Conservation (phyloP, 2,329 filamentous ascomycete species). For the Aspergillus ruber region DNA sequence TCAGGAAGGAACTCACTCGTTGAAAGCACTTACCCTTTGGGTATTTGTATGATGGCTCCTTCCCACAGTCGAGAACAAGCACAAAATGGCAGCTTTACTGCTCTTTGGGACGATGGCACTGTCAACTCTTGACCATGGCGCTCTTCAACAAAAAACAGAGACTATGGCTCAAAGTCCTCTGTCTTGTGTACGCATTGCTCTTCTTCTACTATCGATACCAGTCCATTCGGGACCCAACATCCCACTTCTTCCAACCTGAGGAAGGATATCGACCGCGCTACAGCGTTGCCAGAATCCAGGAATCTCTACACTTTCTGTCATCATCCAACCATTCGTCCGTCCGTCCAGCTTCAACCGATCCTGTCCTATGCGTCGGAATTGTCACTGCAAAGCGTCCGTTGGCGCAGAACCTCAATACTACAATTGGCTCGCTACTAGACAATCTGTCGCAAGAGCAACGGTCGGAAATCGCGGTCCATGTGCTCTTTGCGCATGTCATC, state of each 20-base stretch:
- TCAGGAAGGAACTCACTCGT: too few relatives aligned
- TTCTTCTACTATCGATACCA: constrained; percentile 13
- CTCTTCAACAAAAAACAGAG: constrained; percentile 14
- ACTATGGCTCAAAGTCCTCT: constrained; percentile 13
- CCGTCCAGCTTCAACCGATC: constrained; percentile 5
- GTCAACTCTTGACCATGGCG: neutral
- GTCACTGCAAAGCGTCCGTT: constrained; percentile 37
- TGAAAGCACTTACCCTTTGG: too few relatives aligned
- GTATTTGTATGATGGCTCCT: too few relatives aligned
- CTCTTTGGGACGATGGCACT: neutral
- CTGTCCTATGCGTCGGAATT: constrained; percentile 38
- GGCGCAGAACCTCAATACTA: constrained; percentile 34
- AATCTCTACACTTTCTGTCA: constrained; percentile 12
- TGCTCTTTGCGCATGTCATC: constrained; percentile 40
- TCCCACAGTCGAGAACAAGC: too few relatives aligned
- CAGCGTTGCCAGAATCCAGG: constrained; percentile 14
- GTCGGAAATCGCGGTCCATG: constrained; percentile 34
- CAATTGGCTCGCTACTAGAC: constrained; percentile 40
- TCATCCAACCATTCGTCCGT: constrained; percentile 10
- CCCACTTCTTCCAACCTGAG: constrained; percentile 16
- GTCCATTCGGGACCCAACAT: constrained; percentile 18
- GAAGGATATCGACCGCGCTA: constrained; percentile 18
- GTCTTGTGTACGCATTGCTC: constrained; percentile 14
- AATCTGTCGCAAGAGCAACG: constrained; percentile 37
- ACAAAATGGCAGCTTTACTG: neutral